Evolutionary conservation across 495 filamentous ascomycete genomes (phyloP), one percentile per base, ranked within the genome.

Genomic region (Venustampulla echinocandica): DNA sequence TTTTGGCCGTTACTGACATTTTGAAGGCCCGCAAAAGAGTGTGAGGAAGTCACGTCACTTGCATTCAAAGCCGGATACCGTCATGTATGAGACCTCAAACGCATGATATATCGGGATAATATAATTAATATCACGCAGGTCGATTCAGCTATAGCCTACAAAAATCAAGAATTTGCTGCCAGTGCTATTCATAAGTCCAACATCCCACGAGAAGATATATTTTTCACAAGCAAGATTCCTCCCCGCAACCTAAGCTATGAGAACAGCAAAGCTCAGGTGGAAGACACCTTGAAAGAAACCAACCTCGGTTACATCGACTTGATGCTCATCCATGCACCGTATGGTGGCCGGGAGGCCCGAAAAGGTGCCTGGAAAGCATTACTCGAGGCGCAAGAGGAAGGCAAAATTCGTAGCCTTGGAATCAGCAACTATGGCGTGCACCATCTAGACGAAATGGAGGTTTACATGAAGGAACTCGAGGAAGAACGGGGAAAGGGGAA

Each of bases 221-320:
- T 80, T 67, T 80, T 86, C 64, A 90, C 84, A 30, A 74, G 75
- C 55, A 92, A 92, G 61, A 65, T 89, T 34, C 70, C 74, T 10
- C 55, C 66, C 1, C 54, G 51, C 7, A 48, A 59, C 43, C 56
- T 69, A 35, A 65, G 55, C 47, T 84, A 85, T 52, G 65, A 70
- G 2, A 63, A 55, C 35, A 62, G 77, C 19, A 75, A 71, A 46
- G 57, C 58, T 4, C 65, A 69, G 42, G 64, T 85, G 20, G 64
- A 69, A 17, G 65, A 65, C 24, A 71, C 72, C 13, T 59, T 83
- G 23, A 58, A 68, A 38, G 59, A 68, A 37, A 71, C 76, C 0
- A 69, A 70, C 0, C 65, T 83, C 1, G 69, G 68, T 9, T 85
- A 84, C 56, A 64, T 85, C 42, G 81, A 84, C 54, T 64, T 84